Evolutionary conservation across 116 monocot species (phyloP).

Genomic region (Phalaenopsis hybrid): DNA sequence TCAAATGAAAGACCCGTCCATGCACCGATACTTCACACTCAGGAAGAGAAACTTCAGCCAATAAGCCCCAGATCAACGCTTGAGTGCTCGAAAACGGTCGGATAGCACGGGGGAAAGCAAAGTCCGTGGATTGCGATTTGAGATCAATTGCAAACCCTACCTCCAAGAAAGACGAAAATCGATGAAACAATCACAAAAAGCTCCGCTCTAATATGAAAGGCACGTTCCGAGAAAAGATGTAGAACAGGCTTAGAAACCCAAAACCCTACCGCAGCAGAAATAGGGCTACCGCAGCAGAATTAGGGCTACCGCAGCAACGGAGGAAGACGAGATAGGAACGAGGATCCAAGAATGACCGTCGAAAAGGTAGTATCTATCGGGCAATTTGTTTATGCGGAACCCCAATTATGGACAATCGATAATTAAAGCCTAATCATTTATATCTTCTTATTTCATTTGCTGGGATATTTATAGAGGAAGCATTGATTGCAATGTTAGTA

Average conservation of each 20-base stretch:
- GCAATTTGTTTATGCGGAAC: background rate
- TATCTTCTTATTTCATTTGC: too few relatives aligned
- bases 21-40: background rate
- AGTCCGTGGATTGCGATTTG: background rate
- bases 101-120: background rate
- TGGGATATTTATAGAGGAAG: too few relatives aligned
- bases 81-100: background rate
- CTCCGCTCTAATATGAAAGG: background rate
- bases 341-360: background rate
- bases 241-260: background rate
- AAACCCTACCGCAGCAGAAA: slow-evolving; percentile 5
- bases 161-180: background rate
- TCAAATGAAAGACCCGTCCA: background rate
- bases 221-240: background rate
- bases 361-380: background rate
- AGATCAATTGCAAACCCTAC: background rate
- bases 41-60: background rate
- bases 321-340: background rate
- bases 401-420: background rate
- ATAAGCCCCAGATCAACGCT: background rate
- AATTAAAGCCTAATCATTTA: too few relatives aligned
- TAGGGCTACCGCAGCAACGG: background rate
- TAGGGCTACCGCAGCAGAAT: background rate
- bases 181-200: background rate
- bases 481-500: too few relatives aligned